phyloP scores from a whole-genome alignment of 2,329 filamentous ascomycete species.

The Tolypocladium guangdongense region DNA sequence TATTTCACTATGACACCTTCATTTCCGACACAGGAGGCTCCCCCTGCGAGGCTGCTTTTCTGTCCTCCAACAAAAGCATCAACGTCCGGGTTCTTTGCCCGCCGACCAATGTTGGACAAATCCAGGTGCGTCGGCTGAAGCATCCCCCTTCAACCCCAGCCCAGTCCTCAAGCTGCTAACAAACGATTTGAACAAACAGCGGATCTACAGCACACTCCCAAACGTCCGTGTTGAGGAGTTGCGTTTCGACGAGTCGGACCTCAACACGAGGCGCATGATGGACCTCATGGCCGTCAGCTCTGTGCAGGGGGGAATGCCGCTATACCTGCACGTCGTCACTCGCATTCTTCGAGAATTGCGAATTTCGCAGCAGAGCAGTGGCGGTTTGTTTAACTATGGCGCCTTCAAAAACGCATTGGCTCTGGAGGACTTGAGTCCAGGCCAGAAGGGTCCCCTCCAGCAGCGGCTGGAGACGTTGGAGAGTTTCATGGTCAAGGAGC shows the following conservation, averaged over 20 bases:
- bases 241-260: constrained; percentile 35
- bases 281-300: constrained; percentile 45
- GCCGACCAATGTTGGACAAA: constrained; percentile 35
- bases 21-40: constrained; percentile 33
- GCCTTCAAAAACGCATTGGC: constrained; percentile 28
- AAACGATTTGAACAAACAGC: constrained; percentile 13
- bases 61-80: constrained; percentile 32
- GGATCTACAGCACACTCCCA: constrained; percentile 28
- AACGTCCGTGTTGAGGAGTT: constrained; percentile 39
- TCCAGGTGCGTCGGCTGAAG: constrained; percentile 17
- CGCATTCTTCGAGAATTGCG: constrained; percentile 47
- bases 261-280: constrained; percentile 48
- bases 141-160: neutral
- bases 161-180: constrained; percentile 4
- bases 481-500: constrained; percentile 35
- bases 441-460: constrained; percentile 42
- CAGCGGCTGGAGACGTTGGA: constrained; percentile 35
- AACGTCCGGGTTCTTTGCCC: constrained; percentile 43
- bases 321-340: constrained; percentile 47
- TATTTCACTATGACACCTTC: constrained; percentile 55
- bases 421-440: constrained; percentile 26
- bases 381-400: constrained; percentile 34
- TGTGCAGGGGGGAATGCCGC: constrained; percentile 28
- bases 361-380: constrained; percentile 26
- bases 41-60: constrained; percentile 49